These are phyloP conservation scores for Pascua guehoae DNA, from an alignment of 1,284 basidiomycete genomes.

Conservation along the genomic window DNA sequence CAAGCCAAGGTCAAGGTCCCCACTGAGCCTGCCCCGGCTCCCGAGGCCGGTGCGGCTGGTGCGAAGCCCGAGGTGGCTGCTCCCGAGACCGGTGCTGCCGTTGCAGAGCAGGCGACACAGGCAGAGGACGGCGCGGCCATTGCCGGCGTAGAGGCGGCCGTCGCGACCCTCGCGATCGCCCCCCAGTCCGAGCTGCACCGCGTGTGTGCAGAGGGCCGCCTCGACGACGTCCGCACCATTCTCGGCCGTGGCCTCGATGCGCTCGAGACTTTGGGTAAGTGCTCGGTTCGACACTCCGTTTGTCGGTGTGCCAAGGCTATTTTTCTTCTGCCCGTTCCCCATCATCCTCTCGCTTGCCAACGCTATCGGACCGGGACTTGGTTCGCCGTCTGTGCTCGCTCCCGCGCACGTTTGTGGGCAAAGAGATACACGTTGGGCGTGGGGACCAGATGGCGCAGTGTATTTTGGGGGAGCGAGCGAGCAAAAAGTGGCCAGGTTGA, in stretches of 20 bases:
- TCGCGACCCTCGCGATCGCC: conserved; percentile 11
- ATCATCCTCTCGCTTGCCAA: no score
- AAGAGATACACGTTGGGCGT: no score
- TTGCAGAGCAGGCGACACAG: neutral
- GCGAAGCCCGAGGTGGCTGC: neutral
- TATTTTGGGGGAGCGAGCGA: no score
- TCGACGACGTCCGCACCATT: conserved; percentile 39
- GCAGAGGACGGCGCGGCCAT: conserved; percentile 9
- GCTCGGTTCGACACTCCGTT: no score
- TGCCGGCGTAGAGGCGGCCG: conserved; percentile 9
- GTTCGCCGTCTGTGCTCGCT: no score
- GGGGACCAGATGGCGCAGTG: no score
- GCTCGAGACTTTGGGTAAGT: conserved; percentile 45
- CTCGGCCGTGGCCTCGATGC: conserved; percentile 34
- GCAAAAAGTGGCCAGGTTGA: neutral
- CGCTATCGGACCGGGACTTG: no score
- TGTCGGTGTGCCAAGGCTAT: no score
- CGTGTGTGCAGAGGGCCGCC: conserved; percentile 40
- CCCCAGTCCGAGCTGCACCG: conserved; percentile 32
- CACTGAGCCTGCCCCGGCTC: neutral
- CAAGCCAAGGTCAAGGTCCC: neutral
- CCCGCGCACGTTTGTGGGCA: no score
- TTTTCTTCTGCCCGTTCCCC: no score
- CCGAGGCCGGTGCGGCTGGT: neutral
- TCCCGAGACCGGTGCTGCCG: neutral